These are phyloP conservation scores for Alternaria novae-zelandiae DNA, from an alignment of 2,329 filamentous ascomycete genomes.

Conservation along the genomic window DNA sequence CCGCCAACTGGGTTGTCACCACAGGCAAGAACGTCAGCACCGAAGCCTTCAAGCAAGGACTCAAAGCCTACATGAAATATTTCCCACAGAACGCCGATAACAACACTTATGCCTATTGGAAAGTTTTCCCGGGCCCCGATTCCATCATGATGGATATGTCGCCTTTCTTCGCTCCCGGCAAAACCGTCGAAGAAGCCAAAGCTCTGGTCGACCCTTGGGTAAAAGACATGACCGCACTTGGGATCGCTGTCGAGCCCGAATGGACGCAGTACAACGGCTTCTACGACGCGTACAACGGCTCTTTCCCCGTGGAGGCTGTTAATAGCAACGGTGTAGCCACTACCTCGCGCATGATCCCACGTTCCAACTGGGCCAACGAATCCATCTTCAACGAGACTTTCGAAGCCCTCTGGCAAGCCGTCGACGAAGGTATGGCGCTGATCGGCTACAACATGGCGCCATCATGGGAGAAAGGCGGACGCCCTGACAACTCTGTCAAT, in stretches of 20 bases:
- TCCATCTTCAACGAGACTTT: background rate
- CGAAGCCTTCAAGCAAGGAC: background rate
- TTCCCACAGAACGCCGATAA: background rate
- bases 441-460: background rate
- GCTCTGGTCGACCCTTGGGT: background rate
- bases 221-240: background rate
- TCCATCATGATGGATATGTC: background rate
- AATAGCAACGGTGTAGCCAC: background rate
- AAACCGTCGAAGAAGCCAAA: background rate
- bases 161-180: background rate
- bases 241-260: background rate
- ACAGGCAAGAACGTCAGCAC: background rate
- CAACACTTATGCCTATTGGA: background rate
- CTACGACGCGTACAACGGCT: background rate
- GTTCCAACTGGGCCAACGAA: background rate
- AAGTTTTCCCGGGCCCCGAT: background rate
- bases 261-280: background rate
- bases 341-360: background rate
- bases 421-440: background rate
- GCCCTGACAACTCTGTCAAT: constrained; percentile 3
- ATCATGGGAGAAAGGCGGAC: background rate
- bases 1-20: background rate
- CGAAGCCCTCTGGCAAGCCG: background rate
- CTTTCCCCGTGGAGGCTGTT: background rate
- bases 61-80: background rate